A percentile compares a stretch with the other conserved stretches of the same genome.
Conservation (phyloP, 345 rosid species). For the Euphorbia tirucalli region DNA sequence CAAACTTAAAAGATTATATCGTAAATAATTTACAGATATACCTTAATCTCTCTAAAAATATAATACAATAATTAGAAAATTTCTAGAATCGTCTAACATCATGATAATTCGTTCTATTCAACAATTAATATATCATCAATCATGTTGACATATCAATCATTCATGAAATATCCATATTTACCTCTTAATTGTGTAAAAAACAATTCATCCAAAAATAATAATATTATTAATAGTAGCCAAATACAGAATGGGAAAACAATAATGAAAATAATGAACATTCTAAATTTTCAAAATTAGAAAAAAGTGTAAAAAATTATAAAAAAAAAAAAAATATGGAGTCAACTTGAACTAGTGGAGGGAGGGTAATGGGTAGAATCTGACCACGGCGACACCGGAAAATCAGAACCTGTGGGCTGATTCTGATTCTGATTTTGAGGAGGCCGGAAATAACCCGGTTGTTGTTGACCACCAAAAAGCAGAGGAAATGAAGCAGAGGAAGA, state of each 20-base stretch:
- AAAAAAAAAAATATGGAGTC: background rate
- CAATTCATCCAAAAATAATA: background rate
- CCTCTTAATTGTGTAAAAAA: no score
- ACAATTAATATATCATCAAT: no score
- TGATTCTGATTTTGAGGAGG: conserved; percentile 11
- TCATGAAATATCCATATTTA: no score
- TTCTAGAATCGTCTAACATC: no score
- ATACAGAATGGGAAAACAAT: background rate
- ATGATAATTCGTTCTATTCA: no score
- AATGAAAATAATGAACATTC: background rate
- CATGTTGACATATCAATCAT: no score
- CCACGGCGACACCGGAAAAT: conserved; percentile 21
- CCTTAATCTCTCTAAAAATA: no score
- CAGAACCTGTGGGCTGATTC: conserved; percentile 2
- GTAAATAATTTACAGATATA: no score
- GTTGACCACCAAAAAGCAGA: conserved; percentile 44
- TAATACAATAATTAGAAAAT: no score
- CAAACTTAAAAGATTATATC: no score
- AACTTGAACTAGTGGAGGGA: conserved; percentile 8
- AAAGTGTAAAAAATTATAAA: no score
- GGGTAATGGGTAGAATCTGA: conserved; percentile 21
- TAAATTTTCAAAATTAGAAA: no score
- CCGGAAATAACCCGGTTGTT: conserved; percentile 20
- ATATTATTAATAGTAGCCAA: background rate
- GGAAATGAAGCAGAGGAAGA: conserved; percentile 47